Evolutionary conservation across 2,329 filamentous ascomycete genomes (phyloP).

Genomic region (Intubia oerlemansii): DNA sequence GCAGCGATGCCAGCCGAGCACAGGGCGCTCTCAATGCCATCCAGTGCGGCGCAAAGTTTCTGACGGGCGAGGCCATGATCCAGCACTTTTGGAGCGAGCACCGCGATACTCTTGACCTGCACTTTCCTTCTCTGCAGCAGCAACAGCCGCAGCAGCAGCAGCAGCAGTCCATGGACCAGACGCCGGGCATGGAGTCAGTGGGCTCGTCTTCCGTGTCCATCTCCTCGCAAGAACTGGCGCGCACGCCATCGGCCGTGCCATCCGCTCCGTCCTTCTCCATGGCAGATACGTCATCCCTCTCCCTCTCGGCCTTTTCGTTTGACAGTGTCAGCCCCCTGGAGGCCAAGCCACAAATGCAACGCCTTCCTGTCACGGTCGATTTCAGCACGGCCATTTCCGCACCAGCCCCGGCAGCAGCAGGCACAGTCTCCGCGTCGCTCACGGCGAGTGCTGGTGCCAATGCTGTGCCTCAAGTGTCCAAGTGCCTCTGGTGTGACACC

Average conservation of each 20-base stretch:
- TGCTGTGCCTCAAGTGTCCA: not conserved
- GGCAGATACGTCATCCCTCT: not conserved
- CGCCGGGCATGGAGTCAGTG: conserved; percentile 2
- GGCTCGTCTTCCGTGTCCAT: conserved; percentile 3
- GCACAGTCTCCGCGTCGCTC: too few relatives aligned
- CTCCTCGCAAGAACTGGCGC: conserved; percentile 3
- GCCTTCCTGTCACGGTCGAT: too few relatives aligned
- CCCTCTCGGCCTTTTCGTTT: not conserved
- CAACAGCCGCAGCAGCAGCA: too few relatives aligned
- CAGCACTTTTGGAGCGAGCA: conserved; percentile 9
- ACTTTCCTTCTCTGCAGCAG: conserved; percentile 1
- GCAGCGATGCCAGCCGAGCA: conserved; percentile 1
- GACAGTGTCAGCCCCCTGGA: not conserved
- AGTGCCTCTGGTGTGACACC: conserved; percentile 13
- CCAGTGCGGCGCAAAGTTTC: conserved; percentile 8
- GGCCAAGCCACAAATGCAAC: not conserved
- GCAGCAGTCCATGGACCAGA: conserved; percentile 1
- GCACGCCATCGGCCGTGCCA: too few relatives aligned
- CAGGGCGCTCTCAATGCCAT: not conserved
- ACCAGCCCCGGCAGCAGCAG: too few relatives aligned
- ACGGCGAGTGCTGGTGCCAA: too few relatives aligned
- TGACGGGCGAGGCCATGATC: conserved; percentile 8
- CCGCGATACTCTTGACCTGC: conserved; percentile 1
- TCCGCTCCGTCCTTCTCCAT: too few relatives aligned
- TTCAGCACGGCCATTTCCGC: too few relatives aligned